Evolutionary conservation across 2,329 filamentous ascomycete species (phyloP), one percentile per base, ranked within the genome.

Genomic region (Trichoderma atroviride): DNA sequence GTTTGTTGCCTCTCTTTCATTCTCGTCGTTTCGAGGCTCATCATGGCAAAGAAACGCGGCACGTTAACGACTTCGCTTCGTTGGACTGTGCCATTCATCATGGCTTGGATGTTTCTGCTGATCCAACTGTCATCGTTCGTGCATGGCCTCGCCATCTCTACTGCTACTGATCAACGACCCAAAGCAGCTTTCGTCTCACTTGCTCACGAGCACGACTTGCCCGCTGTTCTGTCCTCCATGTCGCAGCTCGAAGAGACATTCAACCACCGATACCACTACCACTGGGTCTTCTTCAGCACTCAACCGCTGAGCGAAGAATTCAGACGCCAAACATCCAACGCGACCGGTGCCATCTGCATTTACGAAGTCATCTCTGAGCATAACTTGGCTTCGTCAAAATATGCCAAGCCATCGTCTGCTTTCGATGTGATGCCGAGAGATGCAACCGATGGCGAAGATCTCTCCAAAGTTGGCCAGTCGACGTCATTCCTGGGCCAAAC

Each of bases 241-340:
- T 80, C 80, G 35, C 91, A 96, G 75, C 71, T 81, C 3, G 79
- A 82, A 69, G 72, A 76, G 5, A 75, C 75, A 1, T 96, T 92
- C 90, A 96, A 96, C 76, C 82, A 83, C 76, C 93, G 92, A 72
- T 91, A 93, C 83, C 91, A 91, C 75, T 96, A 96, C 76, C 91
- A 93, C 56, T 96, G 93, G 91, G 90, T 92, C 53, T 95, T 96
- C 81, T 93, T 96, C 85, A 96, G 94, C 79, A 89, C 93, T 74
- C 87, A 90, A 64, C 89, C 90, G 4, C 94, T 96, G 77, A 90
- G 89, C 4, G 88, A 92, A 10, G 88, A 91, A 70, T 96, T 96
- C 83, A 94, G 92, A 77, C 81, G 82, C 43, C 82, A 83, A 69
- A 93, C 91, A 0, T 84, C 85, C 62, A 90, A 88, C 58, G 86